Evolutionary conservation across 2,329 filamentous ascomycete species (phyloP), one percentile per base, ranked within the genome.

Genomic region (Ophiocordyceps robertsii): DNA sequence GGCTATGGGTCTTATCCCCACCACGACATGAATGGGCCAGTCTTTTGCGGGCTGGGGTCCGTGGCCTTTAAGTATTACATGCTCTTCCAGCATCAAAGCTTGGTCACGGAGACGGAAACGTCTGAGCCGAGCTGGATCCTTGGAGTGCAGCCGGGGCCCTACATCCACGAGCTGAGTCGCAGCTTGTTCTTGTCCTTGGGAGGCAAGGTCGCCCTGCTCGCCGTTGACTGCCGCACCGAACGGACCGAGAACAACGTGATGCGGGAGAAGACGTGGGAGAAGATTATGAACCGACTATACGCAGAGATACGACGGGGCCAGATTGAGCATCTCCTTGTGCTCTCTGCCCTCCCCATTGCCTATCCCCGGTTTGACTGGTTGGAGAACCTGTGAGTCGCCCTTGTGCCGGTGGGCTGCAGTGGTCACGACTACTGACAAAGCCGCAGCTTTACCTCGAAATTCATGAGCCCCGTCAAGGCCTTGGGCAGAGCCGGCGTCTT

Each of bases 51-150:
- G 0, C 63, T 98, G 9, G 93, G 92, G 3, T 84, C 83, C 32
- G 79, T 96, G 40, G 90, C 90, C 0, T 96, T 92, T 74, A 98
- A 98, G 60, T 98, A 96, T 63, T 98, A 98, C 56, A 82, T 98
- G 80, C 73, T 98, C 9, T 98, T 98, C 66, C 92, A 98, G 60
- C 92, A 98, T 53, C 93, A 98, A 60, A 94, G 84, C 50, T 70
- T 94, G 4, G 66, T 77, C 1, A 76, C 81, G 38, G 92, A 98
- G 64, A 87, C 81, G 1, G 81, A 93, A 50, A 69, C 73, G 31
- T 76, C 84, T 3, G 93, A 98, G 60, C 86, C 90, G 2, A 95
- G 87, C 56, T 96, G 92, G 92, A 66, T 93, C 16, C 65, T 96
- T 4, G 92, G 92, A 6, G 67, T 74, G 21, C 69, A 73, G 30